A percentile compares a stretch with the other conserved stretches of the same genome.
Evolutionary conservation across 495 filamentous ascomycete genomes (phyloP).

Genomic region (Penicillium coprophilum): DNA sequence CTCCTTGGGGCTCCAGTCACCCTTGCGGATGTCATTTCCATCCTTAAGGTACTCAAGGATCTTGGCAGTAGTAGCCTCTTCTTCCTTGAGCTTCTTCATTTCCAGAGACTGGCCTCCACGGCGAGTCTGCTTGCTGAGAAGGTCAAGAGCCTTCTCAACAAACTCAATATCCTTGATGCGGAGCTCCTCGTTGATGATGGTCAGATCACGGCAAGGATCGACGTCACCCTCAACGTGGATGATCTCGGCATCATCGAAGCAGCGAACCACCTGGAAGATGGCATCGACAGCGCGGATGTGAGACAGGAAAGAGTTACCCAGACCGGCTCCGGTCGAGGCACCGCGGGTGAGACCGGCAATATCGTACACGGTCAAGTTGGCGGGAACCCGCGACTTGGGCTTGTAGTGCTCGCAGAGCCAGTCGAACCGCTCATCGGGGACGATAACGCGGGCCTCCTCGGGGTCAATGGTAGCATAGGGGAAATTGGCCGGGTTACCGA

Average conservation of each 20-base stretch:
- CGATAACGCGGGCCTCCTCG: conserved; percentile 96
- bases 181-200: conserved; percentile 96
- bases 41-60: conserved; percentile 76
- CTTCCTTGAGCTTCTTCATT: conserved; percentile 96
- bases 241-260: conserved; percentile 99
- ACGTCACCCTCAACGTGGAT: conserved; percentile 99
- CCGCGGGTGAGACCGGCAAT: conserved; percentile 97
- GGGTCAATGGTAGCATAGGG: conserved; percentile 99
- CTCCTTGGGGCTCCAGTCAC: conserved; percentile 91
- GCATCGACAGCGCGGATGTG: conserved; percentile 99
- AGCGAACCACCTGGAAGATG: conserved; percentile 98
- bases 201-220: conserved; percentile 87
- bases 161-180: conserved; percentile 99
- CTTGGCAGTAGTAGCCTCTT: conserved; percentile 89
- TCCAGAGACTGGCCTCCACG: conserved; percentile 94
- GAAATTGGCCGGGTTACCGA: conserved; percentile 99
- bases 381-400: conserved; percentile 92
- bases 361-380: conserved; percentile 98
- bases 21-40: conserved; percentile 90
- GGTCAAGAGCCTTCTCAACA: conserved; percentile 89
- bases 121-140: conserved; percentile 85
- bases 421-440: conserved; percentile 94
- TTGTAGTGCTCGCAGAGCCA: conserved; percentile 96
- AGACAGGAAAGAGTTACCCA: conserved; percentile 97
- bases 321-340: conserved; percentile 94